Evolutionary conservation across 2,329 filamentous ascomycete genomes (phyloP), one percentile per base, ranked within the genome.

Genomic region (Pseudogymnoascus sp.): DNA sequence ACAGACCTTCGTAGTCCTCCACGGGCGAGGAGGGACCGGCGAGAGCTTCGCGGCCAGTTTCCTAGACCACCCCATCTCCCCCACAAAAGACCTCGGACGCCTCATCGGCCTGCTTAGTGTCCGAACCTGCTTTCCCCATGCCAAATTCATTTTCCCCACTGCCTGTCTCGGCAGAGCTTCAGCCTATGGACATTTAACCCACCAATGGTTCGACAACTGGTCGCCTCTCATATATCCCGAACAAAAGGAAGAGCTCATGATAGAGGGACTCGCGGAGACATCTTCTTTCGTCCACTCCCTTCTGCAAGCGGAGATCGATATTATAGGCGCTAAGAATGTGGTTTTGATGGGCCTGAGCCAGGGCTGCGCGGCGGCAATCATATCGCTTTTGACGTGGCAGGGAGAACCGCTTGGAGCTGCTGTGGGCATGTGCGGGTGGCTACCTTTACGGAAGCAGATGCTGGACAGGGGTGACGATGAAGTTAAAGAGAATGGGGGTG

Each of bases 291-390:
- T 83, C 0, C 77, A 79, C 40, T 65, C 33, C 0, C 64, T 82
- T 0, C 8, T 82, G 0, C 61, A 63, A 3, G 43, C 64, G 0
- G 80, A 82, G 64, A 72, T 76, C 0, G 67, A 61, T 0, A n/a
- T 69, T 0, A 63, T 83, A 0, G 77, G 78, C 3, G 66, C 73
- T 0, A 61, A 66, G 11, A 78, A 76, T 43, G 70, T 84, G 0
- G 69, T 82, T 1, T 65, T 85, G 0, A 78, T 79, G 40, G 82
- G 82, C 0, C 69, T 84, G 16, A 84, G 83, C 59, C 82, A 84
- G 66, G 83, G 82, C 0, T 82, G 80, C 66, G 82, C 82, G 2
- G 78, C 78, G 43, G 71, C 75, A 0, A 64, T 84, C 64, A 68
- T 75, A 16, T 72, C 77, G 8, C 65, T 77, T 63, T 63, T 84